Evolutionary conservation across 192 early-diverging fungal species (phyloP), one percentile per base, ranked within the genome.

Genomic region (Entomortierella beljakovae): DNA sequence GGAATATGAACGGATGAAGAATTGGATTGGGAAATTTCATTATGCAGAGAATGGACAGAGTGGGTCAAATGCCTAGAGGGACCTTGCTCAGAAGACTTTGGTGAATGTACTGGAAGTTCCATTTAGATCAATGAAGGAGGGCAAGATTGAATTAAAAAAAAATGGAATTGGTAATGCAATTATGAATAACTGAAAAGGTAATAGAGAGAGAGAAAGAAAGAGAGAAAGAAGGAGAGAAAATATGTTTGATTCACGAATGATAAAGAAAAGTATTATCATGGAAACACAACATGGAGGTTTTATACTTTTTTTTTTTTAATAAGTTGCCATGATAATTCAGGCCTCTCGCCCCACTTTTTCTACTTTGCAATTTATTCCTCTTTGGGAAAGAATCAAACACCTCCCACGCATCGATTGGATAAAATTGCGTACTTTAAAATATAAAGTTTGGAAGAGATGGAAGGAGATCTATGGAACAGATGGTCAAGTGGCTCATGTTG

Each of bases 1-100:
- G 63, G 63, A 22, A 65, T 65, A 31, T 65, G 52, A 52, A 65
- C 25, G 10, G 63, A 48, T 2, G 60, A 55, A 1, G 61, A 33
- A 16, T 18, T 34, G 38, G 43, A 61, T 43, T 61, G 59, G 20
- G 43, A 46, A 35, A 3, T 28, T 2, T 50, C 28, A 23, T 48
- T 28, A 15, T 51, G 61, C 13, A 8, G 0, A 18, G 34, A 6
- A 25, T 55, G 63, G 4, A 50, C 63, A 43, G 51, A 43, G 51
- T 65, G 63, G 15, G 37, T 43, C 7, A 42, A 35, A 23, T 65
- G 63, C 22, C 61, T 64, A 22, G 51, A 22, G 18, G 50, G 35
- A 10, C 49, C 34, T 23, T 31, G 26, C n/a, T 52, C 49, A 18
- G 49, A 15, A 4, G 33, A 2, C 15, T 42, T 7, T 15, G 61